Evolutionary conservation across 768 basidiomycete species (phyloP), one percentile per base, ranked within the genome.

Genomic region (Dioszegia crocea): DNA sequence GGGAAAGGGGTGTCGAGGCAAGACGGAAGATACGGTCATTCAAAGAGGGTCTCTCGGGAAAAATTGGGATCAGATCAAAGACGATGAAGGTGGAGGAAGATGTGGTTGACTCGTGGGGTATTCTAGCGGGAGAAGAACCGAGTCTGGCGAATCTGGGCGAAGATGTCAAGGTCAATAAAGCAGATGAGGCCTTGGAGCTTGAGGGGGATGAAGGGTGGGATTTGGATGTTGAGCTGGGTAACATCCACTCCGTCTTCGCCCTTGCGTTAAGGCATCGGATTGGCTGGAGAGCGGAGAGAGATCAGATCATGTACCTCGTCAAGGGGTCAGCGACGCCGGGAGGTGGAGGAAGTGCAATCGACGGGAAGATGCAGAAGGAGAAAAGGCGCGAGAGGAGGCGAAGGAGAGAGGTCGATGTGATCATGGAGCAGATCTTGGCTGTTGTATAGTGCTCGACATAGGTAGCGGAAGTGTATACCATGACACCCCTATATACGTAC

Each of bases 51-150:
- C n/a, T n/a, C n/a, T 8, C 45, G 26, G 47, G 4, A 3, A 48
- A 17, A 14, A 26, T 14, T 16, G 49, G 19, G 24, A 36, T 38
- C 23, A 4, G 16, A n/a, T 23, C 51, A 30, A 23, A 9, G 64
- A 0, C 60, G 53, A 12, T 16, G 24, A 31, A 29, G 30, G 19
- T 17, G 47, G 29, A 48, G 6, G 47, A 48, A 41, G 64, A 59
- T 6, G 61, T 64, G 6, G 70, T 68, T n/a, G 63, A 65, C 23
- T 61, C 54, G 12, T 73, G 71, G 71, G 67, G 55, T 1, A 45
- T 50, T 10, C n/a, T 59, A 14, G 71, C 71, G 41, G 71, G 71
- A 4, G 68, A 73, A 54, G 61, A 69, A 53, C 71, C 71, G 2
- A 33, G 9, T n/a, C 16, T 60, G 6, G 12, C n/a, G n/a, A 38